Evolutionary conservation across 345 rosid species (phyloP), one percentile per base, ranked within the genome.

Genomic region (Camelina hispida): DNA sequence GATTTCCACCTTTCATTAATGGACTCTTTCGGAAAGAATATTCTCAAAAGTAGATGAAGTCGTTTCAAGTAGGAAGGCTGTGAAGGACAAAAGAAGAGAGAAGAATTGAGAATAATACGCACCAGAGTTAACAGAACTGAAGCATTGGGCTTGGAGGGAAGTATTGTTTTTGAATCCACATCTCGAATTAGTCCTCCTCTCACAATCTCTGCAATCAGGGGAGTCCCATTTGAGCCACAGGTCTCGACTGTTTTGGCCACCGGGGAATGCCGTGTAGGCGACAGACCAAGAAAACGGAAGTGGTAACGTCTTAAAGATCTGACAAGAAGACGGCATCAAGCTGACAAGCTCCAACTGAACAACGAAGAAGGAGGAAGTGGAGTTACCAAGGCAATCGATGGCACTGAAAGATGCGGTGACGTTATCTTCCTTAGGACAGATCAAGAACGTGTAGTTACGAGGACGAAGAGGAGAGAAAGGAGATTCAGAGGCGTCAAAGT

Each of bases 121-220:
- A 88, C 96, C 87, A 35, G 79, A 44, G 30, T 69, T 47, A 1
- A 69, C 52, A 69, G 72, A 44, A 37, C 61, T 15, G 71, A 63
- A 85, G 46, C 98, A 91, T 28, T 71, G 86, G 62, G 83, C 76
- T 75, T 78, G 82, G 30, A 38, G 58, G 34, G 71, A 80, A 4
- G 60, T 46, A 40, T 66, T 79, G 79, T 76, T 79, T 40, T 55
- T 23, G 69, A 81, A 79, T 22, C 92, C 89, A 25, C 97, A 93
- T 7, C 35, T 72, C 0, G 51, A 40, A 82, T 81, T 56, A 86
- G 84, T 84, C 38, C 65, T 91, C 20, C 73, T 60, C 79, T 89
- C 93, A 51, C 98, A 93, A 20, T 75, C 79, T 2, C 16, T 59
- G 55, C 96, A 93, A 75, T 83, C 68, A 4, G 97, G 93, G 0